Evolutionary conservation across 2,329 filamentous ascomycete species (phyloP).

Genomic region (Fusarium bulbicola): DNA sequence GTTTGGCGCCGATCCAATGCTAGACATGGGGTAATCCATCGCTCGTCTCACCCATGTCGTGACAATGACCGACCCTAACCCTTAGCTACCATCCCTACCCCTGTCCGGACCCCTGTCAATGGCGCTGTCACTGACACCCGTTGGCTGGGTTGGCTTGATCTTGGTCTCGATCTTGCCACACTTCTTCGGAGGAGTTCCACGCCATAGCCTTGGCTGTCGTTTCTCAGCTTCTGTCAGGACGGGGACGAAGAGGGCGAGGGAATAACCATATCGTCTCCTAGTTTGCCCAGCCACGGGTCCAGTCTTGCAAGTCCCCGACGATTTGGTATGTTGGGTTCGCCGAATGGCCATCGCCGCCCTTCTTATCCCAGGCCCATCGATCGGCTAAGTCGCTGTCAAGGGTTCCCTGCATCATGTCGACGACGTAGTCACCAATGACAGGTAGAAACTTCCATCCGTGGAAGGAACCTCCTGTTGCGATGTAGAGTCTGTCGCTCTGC

Average conservation of each 20-base stretch:
- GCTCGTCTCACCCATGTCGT: constrained; percentile 6
- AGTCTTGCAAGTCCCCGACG: constrained; percentile 52
- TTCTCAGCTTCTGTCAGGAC: neutral
- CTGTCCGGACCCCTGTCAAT: neutral
- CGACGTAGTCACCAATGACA: constrained; percentile 67
- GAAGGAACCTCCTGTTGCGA: constrained; percentile 71
- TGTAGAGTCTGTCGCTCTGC: constrained; percentile 61
- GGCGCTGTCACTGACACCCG: constrained; percentile 4
- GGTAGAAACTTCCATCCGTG: constrained; percentile 74
- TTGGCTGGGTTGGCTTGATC: constrained; percentile 16
- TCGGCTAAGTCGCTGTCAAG: constrained; percentile 50
- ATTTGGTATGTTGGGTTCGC: constrained; percentile 55
- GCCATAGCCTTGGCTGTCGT: constrained; percentile 4
- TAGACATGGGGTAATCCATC: constrained; percentile 24
- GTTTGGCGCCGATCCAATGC: constrained; percentile 25
- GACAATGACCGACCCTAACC: neutral
- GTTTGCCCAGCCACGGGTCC: constrained; percentile 45
- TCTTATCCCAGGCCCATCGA: constrained; percentile 58
- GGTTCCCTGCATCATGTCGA: constrained; percentile 56
- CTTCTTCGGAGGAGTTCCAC: constrained; percentile 8
- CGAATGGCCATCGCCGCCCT: constrained; percentile 52
- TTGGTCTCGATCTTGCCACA: constrained; percentile 11
- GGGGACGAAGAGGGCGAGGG: neutral
- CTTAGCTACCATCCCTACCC: neutral
- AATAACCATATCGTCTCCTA: neutral